These are phyloP conservation scores for Backusella psychrophila DNA, from an alignment of 192 early-diverging fungal genomes.

Conservation along the genomic window DNA sequence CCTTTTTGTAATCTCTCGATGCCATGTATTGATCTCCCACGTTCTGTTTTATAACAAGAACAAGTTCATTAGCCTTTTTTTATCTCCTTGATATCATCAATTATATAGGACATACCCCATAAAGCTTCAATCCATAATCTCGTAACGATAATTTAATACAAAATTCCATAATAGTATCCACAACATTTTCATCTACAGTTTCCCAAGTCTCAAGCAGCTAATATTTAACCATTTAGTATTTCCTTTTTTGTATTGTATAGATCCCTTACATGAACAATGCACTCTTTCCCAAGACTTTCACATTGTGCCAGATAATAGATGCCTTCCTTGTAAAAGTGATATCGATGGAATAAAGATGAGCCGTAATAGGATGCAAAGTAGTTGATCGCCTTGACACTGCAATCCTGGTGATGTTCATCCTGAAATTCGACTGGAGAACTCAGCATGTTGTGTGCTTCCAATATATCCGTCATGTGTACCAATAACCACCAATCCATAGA, in stretches of 20 bases:
- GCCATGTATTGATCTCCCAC: neutral
- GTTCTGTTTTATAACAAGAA: neutral
- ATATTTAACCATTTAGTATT: neutral
- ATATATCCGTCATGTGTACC: neutral
- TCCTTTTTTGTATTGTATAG: neutral
- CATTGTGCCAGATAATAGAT: neutral
- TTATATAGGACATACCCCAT: neutral
- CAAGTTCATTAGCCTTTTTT: neutral
- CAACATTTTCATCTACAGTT: neutral
- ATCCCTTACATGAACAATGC: neutral
- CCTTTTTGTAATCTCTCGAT: neutral
- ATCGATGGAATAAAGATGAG: neutral
- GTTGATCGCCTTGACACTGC: neutral
- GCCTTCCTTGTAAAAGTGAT: neutral
- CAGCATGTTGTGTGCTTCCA: neutral
- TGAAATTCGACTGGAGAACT: too few species aligned
- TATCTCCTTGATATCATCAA: neutral
- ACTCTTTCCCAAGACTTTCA: neutral
- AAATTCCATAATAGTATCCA: neutral
- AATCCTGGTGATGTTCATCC: neutral
- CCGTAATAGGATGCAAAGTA: neutral
- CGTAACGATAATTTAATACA: neutral
- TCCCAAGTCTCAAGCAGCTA: neutral
- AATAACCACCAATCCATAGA: conserved; percentile 9
- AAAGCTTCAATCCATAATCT: neutral